Conservation (phyloP, 306 rosid species). For the Albizia julibrissin region DNA sequence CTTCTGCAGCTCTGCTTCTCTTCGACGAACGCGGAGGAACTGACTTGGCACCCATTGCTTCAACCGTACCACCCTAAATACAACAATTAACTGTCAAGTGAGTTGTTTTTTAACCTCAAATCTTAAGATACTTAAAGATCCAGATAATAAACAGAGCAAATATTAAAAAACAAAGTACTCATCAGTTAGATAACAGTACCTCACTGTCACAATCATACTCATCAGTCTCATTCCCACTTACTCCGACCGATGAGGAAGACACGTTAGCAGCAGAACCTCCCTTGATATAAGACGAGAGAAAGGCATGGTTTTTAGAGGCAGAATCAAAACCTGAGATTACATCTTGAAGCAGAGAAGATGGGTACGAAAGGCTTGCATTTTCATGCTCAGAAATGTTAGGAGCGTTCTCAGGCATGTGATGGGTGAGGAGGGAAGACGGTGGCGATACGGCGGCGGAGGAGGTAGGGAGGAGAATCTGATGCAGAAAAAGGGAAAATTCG, state of each 20-base stretch:
- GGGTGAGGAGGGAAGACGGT: constrained; percentile 10
- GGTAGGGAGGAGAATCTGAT: constrained; percentile 61
- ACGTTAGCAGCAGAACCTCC: constrained; percentile 14
- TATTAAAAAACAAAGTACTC: neutral
- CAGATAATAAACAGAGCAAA: neutral
- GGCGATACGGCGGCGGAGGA: constrained; percentile 23
- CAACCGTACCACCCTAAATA: constrained; percentile 49
- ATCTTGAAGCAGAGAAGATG: neutral
- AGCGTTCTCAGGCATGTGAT: neutral
- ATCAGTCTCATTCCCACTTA: constrained; percentile 52
- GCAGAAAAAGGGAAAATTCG: constrained; percentile 67
- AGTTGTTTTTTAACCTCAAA: neutral
- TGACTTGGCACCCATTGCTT: constrained; percentile 44
- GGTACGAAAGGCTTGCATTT: constrained; percentile 28
- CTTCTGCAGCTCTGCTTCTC: constrained; percentile 78
- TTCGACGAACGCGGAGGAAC: constrained; percentile 50
- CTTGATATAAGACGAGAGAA: constrained; percentile 2
- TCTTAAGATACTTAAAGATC: neutral
- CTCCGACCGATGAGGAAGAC: constrained; percentile 25
- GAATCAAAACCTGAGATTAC: neutral
- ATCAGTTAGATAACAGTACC: constrained; percentile 34
- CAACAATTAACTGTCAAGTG: neutral
- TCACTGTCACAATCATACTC: constrained; percentile 68
- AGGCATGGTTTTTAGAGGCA: neutral
- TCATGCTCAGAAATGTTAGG: constrained; percentile 17